Conservation (phyloP, 805 yeast species). For the Kodamaea leandrae region DNA sequence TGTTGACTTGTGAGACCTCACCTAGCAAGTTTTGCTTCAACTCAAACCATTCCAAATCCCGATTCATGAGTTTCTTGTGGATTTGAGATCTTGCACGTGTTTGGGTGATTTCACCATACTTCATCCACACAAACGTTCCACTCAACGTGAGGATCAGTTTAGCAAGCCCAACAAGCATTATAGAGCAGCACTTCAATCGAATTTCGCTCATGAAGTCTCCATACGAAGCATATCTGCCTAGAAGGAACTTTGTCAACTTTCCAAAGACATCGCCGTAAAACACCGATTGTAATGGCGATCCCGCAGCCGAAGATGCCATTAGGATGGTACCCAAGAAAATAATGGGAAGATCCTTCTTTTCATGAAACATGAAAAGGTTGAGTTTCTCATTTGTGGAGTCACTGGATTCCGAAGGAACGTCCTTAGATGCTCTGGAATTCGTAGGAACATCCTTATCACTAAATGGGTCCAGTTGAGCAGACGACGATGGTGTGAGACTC, state of each 20-base stretch:
- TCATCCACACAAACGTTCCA: constrained; percentile 60
- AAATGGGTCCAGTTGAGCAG: background rate
- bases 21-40: constrained; percentile 55
- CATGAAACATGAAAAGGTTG: constrained; percentile 22
- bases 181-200: constrained; percentile 26
- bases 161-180: constrained; percentile 33
- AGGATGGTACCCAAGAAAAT: constrained; percentile 25
- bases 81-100: constrained; percentile 49
- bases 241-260: constrained; percentile 25
- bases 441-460: background rate
- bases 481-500: too few relatives aligned
- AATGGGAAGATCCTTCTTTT: constrained; percentile 20
- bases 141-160: constrained; percentile 45
- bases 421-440: background rate
- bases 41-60: constrained; percentile 64
- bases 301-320: constrained; percentile 52
- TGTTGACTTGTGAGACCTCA: constrained; percentile 57
- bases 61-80: constrained; percentile 43
- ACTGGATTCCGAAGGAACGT: background rate
- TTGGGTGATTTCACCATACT: constrained; percentile 70
- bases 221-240: constrained; percentile 28
- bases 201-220: constrained; percentile 28
- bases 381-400: background rate
- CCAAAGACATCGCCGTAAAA: constrained; percentile 64
- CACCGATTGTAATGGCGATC: constrained; percentile 60